phyloP scores from a whole-genome alignment of 2,329 filamentous ascomycete genomes.

The Neonectria magnoliae region DNA sequence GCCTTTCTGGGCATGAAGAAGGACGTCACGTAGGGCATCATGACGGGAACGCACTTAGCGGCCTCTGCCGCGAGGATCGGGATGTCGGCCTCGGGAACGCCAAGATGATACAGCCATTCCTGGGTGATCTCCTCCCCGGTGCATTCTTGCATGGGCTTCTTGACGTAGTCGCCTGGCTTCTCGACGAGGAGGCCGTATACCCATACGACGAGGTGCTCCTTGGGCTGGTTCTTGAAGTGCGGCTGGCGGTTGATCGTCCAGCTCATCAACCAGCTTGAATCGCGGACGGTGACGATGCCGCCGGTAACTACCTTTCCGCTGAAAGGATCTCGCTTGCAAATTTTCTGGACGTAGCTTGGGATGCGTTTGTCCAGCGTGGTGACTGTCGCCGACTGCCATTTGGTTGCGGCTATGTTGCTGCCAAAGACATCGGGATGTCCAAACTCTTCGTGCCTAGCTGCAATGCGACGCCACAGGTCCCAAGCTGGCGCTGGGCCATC shows the following conservation, averaged over 20 bases:
- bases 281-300: conserved; percentile 45
- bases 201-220: conserved; percentile 22
- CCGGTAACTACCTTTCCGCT: conserved; percentile 49
- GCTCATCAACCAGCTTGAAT: conserved; percentile 27
- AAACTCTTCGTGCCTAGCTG: conserved; percentile 20
- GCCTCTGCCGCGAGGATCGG: conserved; percentile 19
- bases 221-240: conserved; percentile 28
- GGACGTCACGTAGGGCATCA: conserved; percentile 29
- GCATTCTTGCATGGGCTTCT: conserved; percentile 31
- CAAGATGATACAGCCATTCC: conserved; percentile 29
- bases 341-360: conserved; percentile 28
- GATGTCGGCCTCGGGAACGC: conserved; percentile 22
- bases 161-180: conserved; percentile 26
- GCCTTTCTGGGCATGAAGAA: conserved; percentile 30
- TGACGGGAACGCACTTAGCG: conserved; percentile 25
- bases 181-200: conserved; percentile 26
- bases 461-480: conserved; percentile 27
- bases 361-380: conserved; percentile 47
- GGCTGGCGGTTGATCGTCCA: conserved; percentile 30
- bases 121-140: conserved; percentile 25
- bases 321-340: conserved; percentile 37
- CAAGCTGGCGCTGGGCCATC: conserved; percentile 25
- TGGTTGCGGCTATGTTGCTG: conserved; percentile 38
- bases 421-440: conserved; percentile 27
- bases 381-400: conserved; percentile 53